Percentiles rank a stretch among this genome's conserved stretches.
Evolutionary conservation across 345 rosid species (phyloP).

Genomic region (Tarenaya hassleriana): DNA sequence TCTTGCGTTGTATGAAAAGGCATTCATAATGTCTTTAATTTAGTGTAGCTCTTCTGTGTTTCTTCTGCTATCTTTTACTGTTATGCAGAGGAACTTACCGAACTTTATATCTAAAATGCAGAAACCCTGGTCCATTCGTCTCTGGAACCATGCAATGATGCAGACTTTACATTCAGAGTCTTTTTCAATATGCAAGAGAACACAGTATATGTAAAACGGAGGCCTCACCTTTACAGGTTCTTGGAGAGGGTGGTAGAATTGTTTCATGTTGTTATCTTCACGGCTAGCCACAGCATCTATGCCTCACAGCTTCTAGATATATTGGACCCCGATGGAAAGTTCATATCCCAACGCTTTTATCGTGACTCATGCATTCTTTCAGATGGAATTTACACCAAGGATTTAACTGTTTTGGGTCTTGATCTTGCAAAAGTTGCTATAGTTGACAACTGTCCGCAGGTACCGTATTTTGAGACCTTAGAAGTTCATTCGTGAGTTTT

Average conservation of each 20-base stretch:
- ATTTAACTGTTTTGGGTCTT: slow-evolving; percentile 68
- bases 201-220: slow-evolving; percentile 55
- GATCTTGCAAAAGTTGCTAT: slow-evolving; percentile 78
- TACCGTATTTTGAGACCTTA: slow-evolving; percentile 18
- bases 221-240: slow-evolving; percentile 62
- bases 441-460: slow-evolving; percentile 83
- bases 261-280: slow-evolving; percentile 66
- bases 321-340: slow-evolving; percentile 52
- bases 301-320: slow-evolving; percentile 67
- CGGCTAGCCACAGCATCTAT: slow-evolving; percentile 81
- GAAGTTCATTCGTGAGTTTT: background rate
- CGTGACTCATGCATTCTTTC: slow-evolving; percentile 69
- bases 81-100: background rate
- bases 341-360: slow-evolving; percentile 54
- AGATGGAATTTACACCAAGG: slow-evolving; percentile 69
- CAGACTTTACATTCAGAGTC: slow-evolving; percentile 60
- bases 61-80: background rate
- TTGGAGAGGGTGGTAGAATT: slow-evolving; percentile 66
- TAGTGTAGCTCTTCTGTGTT: background rate
- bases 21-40: background rate
- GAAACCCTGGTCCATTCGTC: slow-evolving; percentile 82
- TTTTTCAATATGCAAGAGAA: slow-evolving; percentile 67
- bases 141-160: slow-evolving; percentile 49
- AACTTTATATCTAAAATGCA: slow-evolving; percentile 23
- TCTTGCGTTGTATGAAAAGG: too few species aligned